Base-by-base conservation (phyloP, 1,139 yeast genomes). In the Kodamaea suecica region DNA sequence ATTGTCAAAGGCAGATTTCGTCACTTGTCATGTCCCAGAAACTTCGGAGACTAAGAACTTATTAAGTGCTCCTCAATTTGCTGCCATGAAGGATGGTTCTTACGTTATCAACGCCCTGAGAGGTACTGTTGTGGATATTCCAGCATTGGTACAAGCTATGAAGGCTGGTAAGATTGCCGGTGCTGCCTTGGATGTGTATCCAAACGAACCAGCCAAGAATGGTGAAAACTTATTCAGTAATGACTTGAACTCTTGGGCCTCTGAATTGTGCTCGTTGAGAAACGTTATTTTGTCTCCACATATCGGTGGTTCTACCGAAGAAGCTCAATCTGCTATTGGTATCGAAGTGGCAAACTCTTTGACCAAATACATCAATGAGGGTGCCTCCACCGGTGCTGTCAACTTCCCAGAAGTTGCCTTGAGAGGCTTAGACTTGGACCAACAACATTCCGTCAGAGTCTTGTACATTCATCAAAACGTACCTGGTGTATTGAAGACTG, bases 251-350 rank as follows among this genome's bases (percentile, higher is more conserved):
- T 54, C 69, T 23, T 94, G 96, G 94, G 78, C 87, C 40, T 72
- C 85, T 23, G 96, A 90, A 57, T 76, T 94, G 51, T 76, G 82
- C 48, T 72, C 85, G 13, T 75, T 88, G 60, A 79, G 94, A 67
- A 94, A 92, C 61, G 82, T 92, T 39, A 88, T 94, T 45, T 74
- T 92, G 56, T 83, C 97, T 38, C 99, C 99, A 25, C 99, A 92
- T 59, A 92, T 92, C 53, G 99, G 99, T 68, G 98, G 98, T 46
- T 88, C 97, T 34, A 92, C 99, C 32, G 97, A 92, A 66, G 99
- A 92, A 70, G 98, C 98, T 23, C 99, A 92, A 73, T 78, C 88
- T 42, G 95, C 97, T 34, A 92, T 92, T 59, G 98, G 99, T 66
- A 73, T 90, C 43, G 99, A 92, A 69, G 99, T 92, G 41, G 88